Percentiles rank a stretch among this genome's conserved stretches.
Evolutionary conservation across 495 filamentous ascomycete genomes (phyloP).

Genomic region (Aspergillus coremiiformis): DNA sequence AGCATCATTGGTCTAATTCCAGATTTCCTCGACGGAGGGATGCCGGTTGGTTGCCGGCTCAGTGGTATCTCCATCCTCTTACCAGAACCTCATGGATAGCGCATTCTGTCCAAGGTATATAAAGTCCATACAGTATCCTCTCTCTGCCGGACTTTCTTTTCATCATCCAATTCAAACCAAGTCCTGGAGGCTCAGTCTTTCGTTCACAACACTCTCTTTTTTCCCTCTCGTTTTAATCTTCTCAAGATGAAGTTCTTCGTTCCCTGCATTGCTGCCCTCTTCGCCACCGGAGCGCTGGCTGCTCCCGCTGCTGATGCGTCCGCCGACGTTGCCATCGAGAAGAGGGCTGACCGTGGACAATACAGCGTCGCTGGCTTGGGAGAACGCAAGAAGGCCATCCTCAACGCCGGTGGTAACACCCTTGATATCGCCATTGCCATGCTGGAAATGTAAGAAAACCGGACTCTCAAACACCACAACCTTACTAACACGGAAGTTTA

Average conservation of each 20-base stretch:
- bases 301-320: background rate
- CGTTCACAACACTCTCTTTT: background rate
- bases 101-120: background rate
- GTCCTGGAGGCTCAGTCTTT: background rate
- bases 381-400: slow-evolving; percentile 23
- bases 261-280: background rate
- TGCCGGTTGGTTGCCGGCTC: no score
- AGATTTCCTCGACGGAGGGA: no score
- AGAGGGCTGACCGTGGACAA: slow-evolving; percentile 16
- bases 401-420: slow-evolving; percentile 27
- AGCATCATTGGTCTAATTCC: no score
- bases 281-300: background rate
- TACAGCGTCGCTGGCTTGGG: slow-evolving; percentile 29
- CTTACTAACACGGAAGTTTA: background rate
- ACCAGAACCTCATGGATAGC: background rate
- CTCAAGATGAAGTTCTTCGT: background rate
- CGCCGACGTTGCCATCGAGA: background rate
- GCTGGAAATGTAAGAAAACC: slow-evolving; percentile 26
- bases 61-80: no score
- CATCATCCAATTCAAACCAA: no score
- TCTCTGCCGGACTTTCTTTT: no score
- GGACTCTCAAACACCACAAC: background rate
- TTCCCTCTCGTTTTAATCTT: background rate
- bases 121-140: background rate
- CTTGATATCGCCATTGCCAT: slow-evolving; percentile 36